Percentiles rank a stretch among this genome's conserved stretches.
phyloP scores from a whole-genome alignment of 306 rosid species.

The Pueraria montana region DNA sequence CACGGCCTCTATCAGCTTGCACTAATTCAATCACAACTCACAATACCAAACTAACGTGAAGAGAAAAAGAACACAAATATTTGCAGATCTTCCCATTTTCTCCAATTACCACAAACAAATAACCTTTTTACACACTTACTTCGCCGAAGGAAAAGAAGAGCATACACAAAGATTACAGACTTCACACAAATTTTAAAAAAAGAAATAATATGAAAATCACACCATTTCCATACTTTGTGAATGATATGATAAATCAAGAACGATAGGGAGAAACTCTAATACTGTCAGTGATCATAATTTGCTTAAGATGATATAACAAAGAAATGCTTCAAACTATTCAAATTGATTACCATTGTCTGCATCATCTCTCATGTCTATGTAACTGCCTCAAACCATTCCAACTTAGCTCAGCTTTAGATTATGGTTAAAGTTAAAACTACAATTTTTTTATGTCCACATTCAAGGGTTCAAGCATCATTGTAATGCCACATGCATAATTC shows the following conservation, averaged over 20 bases:
- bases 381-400: constrained; percentile 32
- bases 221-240: constrained; percentile 5
- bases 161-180: not conserved
- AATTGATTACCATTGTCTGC: constrained; percentile 11
- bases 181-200: constrained; percentile 5
- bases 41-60: constrained; percentile 19
- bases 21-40: constrained; percentile 22
- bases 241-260: constrained; percentile 28
- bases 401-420: constrained; percentile 9
- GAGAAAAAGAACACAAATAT: constrained; percentile 4
- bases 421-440: constrained; percentile 27
- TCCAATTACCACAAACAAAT: not conserved
- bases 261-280: constrained; percentile 1
- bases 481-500: not conserved
- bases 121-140: not conserved
- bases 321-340: constrained; percentile 27
- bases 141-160: not conserved
- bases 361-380: constrained; percentile 21
- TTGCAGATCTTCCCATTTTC: constrained; percentile 27
- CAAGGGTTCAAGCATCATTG: not conserved
- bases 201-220: constrained; percentile 1
- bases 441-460: constrained; percentile 22
- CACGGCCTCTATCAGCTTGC: constrained; percentile 42
- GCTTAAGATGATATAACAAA: constrained; percentile 30
- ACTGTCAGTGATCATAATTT: constrained; percentile 25